Base-by-base conservation (phyloP, 148 eudicot species). In the Talinum fruticosum region DNA sequence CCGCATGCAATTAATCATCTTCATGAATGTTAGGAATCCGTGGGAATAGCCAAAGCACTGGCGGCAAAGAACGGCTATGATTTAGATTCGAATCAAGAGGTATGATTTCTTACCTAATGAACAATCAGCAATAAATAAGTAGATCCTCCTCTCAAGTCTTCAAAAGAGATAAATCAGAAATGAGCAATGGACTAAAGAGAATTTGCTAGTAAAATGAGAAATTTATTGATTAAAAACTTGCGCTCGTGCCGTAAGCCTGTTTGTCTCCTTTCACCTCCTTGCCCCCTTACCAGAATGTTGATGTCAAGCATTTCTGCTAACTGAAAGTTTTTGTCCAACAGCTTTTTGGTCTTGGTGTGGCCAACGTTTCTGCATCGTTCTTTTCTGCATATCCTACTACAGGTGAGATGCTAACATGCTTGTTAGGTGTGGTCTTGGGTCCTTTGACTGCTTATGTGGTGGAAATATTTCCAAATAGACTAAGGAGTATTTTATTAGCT, bases 261-360 rank as follows among this genome's bases (percentile, higher is more conserved):
- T 59, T 59, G 30, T 59, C n/a, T 59, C 57, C 57, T 8, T 71
- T 71, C 30, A 15, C 75, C 2, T n/a, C 65, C 57, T 54, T 30
- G 5, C 6, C 16, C 29, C 41, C 14, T 41, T 24, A 6, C 14
- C 18, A 61, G 53, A 21, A 37, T 23, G 51, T 35, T n/a, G 21
- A 57, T 19, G 51, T 37, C 18, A 23, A 53, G 7, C 7, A 28
- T 62, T 62, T 29, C 28, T 78, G 70, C 61, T 72, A 72, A 74
- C 57, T 73, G 34, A 29, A 26, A 38, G 10, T 68, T 23, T 69
- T 8, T 49, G 32, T n/a, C 13, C 36, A 41, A 75, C 97, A 96
- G 99, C 86, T 96, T 79, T 91, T 96, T 88, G 99, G 99, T 72
- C 99, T 96, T 82, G 99, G 99, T 68, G 97, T 96, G 79, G 95